Evolutionary conservation across 2,329 filamentous ascomycete genomes (phyloP).

Genomic region (Rugonectria rugulosa): DNA sequence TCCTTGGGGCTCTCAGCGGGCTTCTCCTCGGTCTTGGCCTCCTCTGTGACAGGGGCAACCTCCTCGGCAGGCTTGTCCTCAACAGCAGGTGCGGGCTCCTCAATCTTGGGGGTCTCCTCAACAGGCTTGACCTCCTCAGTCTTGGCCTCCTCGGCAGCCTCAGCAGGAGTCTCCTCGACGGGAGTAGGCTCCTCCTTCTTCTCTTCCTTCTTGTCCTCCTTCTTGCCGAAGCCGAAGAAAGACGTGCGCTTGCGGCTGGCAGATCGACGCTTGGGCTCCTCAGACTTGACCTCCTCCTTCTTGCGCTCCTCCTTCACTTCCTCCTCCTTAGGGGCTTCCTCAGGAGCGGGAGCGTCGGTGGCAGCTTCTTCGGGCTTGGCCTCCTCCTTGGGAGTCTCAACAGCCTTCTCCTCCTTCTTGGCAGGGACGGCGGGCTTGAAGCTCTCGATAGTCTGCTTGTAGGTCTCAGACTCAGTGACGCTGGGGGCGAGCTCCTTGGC

Average conservation of each 20-base stretch:
- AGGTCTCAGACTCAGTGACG: slow-evolving; percentile 80
- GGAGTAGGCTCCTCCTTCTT: slow-evolving; percentile 57
- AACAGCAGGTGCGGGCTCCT: slow-evolving; percentile 43
- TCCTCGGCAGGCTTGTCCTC: slow-evolving; percentile 46
- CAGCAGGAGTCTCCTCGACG: slow-evolving; percentile 42
- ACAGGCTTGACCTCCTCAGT: slow-evolving; percentile 32
- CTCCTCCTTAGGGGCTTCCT: slow-evolving; percentile 49
- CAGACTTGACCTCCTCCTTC: slow-evolving; percentile 60
- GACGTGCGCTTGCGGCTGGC: slow-evolving; percentile 71
- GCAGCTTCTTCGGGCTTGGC: slow-evolving; percentile 32
- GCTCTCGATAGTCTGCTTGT: slow-evolving; percentile 85
- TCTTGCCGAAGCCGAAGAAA: slow-evolving; percentile 69
- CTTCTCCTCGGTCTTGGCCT: slow-evolving; percentile 45
- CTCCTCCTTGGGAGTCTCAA: slow-evolving; percentile 46
- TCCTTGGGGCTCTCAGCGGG: slow-evolving; percentile 52
- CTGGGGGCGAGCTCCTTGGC: slow-evolving; percentile 81
- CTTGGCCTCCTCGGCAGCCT: slow-evolving; percentile 16
- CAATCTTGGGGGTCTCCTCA: slow-evolving; percentile 33
- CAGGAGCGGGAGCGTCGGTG: slow-evolving; percentile 35
- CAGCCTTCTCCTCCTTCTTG: slow-evolving; percentile 53
- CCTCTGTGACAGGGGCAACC: slow-evolving; percentile 43
- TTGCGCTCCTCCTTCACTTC: slow-evolving; percentile 45
- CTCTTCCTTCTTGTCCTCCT: slow-evolving; percentile 58
- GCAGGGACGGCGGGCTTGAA: slow-evolving; percentile 58
- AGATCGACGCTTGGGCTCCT: slow-evolving; percentile 69